Evolutionary conservation across 257 asterid genomes (phyloP), one percentile per base, ranked within the genome.

Genomic region (Paraleonurus japonicus): DNA sequence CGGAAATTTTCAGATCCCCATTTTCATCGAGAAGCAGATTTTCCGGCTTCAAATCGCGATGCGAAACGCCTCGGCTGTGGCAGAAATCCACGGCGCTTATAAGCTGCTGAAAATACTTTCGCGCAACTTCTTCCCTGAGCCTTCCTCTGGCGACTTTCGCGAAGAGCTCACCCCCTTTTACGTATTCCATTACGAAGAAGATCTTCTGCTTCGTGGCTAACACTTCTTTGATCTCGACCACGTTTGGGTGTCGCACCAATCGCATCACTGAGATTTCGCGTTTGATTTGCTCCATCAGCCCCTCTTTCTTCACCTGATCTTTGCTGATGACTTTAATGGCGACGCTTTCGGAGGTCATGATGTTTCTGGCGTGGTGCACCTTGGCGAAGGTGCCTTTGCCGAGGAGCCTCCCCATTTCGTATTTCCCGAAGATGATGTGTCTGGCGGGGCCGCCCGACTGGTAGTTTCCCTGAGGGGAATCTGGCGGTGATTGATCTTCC

Each of bases 371-470:
- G 15, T 85, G 81, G 76, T 89, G 86, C 10, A 91, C 97, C 77
- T 91, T 91, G 0, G 96, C 96, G 63, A 91, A 91, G 9, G 97
- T 87, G 8, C 97, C 97, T 58, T 87, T 84, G 2, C 97, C 97
- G 24, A 91, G 79, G 6, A 89, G 70, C 39, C 84, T 78, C 2
- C 97, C 96, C 87, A 89, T 87, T 73, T 91, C 97, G 83, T 91
- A 91, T 68, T 91, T 91, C 0, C 81, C 92, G 71, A 91, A 89
- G 39, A 91, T 81, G 58, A 78, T 47, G 67, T 62, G 75, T 15
- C 89, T 61, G 74, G 33, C 7, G 33, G 50, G 48, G 23, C 37
- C 47, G 58, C 28, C 8, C 32, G 6, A 8, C 37, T 23, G 58
- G 70, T 30, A 60, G 61, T 7, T 1, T 3, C 23, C 48, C 17